Percentiles rank a stretch among this genome's conserved stretches.
Evolutionary conservation across 2,329 filamentous ascomycete genomes (phyloP).

Genomic region (Periconia macrospinosa): DNA sequence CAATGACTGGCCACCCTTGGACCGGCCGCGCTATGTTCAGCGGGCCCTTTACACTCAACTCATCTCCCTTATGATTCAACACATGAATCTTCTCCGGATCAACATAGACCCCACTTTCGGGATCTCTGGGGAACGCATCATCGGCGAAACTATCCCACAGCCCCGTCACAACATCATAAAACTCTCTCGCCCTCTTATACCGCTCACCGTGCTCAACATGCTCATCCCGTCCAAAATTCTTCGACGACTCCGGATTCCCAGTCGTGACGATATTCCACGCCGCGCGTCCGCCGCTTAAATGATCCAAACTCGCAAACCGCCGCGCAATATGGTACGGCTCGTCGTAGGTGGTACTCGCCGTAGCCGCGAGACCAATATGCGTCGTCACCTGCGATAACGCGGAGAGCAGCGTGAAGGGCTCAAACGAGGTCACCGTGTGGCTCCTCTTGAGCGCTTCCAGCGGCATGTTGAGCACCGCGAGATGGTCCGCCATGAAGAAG

Average conservation of each 20-base stretch:
- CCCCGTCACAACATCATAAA: conserved; percentile 57
- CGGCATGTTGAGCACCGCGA: conserved; percentile 60
- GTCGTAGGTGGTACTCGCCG: conserved; percentile 59
- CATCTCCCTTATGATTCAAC: conserved; percentile 53
- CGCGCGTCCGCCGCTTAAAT: conserved; percentile 54
- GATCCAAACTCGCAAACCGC: conserved; percentile 58
- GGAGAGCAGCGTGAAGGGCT: conserved; percentile 58
- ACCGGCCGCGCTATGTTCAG: conserved; percentile 57
- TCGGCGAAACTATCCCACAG: conserved; percentile 60
- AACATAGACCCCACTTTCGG: conserved; percentile 52
- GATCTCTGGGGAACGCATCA: conserved; percentile 56
- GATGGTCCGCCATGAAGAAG: conserved; percentile 60
- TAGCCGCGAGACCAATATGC: conserved; percentile 57
- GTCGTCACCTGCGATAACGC: conserved; percentile 54
- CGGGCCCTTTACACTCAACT: conserved; percentile 52
- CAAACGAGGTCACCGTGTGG: conserved; percentile 61
- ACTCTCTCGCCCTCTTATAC: conserved; percentile 56
- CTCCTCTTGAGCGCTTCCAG: conserved; percentile 59
- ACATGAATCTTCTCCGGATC: conserved; percentile 57
- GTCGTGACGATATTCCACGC: conserved; percentile 61
- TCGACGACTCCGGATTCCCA: conserved; percentile 55
- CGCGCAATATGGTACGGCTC: conserved; percentile 58
- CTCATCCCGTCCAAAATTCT: conserved; percentile 56
- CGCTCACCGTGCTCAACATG: conserved; percentile 54
- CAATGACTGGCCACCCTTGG: conserved; percentile 60